Conservation (phyloP, 2,329 filamentous ascomycete genomes). For the Epichloe scottii region DNA sequence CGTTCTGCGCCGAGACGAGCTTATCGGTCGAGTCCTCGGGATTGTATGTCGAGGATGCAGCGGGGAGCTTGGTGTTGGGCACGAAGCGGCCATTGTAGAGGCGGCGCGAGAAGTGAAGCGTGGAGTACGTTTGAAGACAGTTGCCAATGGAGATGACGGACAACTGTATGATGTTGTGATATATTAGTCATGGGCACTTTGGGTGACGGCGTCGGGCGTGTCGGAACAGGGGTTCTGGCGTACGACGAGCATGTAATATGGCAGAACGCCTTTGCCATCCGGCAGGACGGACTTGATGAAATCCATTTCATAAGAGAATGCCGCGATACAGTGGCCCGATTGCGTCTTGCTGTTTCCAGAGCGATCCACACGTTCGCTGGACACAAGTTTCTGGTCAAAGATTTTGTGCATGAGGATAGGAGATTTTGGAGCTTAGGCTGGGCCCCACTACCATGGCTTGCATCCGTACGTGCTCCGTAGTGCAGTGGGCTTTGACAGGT, state of each 20-base stretch:
- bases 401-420: neutral
- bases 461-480: neutral
- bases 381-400: neutral
- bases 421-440: neutral
- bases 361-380: neutral
- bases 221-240: constrained; percentile 11
- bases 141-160: constrained; percentile 75
- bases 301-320: constrained; percentile 27
- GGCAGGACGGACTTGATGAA: constrained; percentile 32
- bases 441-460: neutral
- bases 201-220: constrained; percentile 2
- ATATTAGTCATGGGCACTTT: neutral
- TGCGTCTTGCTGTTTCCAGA: neutral
- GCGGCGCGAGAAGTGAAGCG: constrained; percentile 70
- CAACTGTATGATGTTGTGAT: constrained; percentile 39
- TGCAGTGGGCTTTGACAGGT: neutral
- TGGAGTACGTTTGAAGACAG: constrained; percentile 70
- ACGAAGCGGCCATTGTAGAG: constrained; percentile 64
- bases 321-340: neutral
- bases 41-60: constrained; percentile 29
- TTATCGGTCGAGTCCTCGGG: constrained; percentile 42
- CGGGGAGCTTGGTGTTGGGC: constrained; percentile 32
- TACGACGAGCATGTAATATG: constrained; percentile 47
- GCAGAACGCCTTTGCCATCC: constrained; percentile 38
- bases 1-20: constrained; percentile 32